A percentile compares a stretch with the other conserved stretches of the same genome.
Evolutionary conservation across 2,329 filamentous ascomycete species (phyloP).

Genomic region (Colletotrichum coccodes): DNA sequence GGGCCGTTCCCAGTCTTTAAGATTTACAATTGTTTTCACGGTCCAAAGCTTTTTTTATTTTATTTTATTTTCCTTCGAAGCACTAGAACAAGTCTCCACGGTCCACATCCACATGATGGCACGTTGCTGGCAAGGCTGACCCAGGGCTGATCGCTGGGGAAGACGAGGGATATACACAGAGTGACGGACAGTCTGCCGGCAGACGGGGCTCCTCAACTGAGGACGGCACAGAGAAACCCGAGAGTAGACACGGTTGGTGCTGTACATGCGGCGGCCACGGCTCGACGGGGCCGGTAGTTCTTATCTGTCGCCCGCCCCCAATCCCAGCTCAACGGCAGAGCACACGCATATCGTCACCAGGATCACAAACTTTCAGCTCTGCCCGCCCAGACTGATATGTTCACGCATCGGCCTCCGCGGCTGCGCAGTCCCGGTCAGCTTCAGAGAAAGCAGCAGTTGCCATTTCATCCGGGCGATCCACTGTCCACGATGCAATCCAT

Average conservation of each 20-base stretch:
- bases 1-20: conserved; percentile 25
- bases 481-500: not conserved
- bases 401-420: not conserved
- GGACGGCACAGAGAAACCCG: not conserved
- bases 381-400: not conserved
- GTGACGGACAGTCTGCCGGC: not conserved
- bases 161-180: conserved; percentile 1
- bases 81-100: conserved; percentile 18
- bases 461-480: not conserved
- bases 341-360: not conserved
- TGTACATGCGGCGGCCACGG: not conserved
- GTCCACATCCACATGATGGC: conserved; percentile 18
- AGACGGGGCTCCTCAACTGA: not conserved
- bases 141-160: conserved; percentile 23
- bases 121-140: conserved; percentile 22
- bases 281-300: not conserved
- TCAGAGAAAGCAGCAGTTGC: not conserved
- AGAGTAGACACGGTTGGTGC: not conserved
- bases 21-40: conserved; percentile 13
- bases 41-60: conserved; percentile 2
- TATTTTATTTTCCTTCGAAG: not conserved
- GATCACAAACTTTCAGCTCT: not conserved
- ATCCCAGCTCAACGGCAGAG: not conserved
- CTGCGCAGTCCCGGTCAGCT: not conserved
- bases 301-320: not conserved